Evolutionary conservation across 495 filamentous ascomycete genomes (phyloP).

Genomic region (Penicillium bovifimosum): DNA sequence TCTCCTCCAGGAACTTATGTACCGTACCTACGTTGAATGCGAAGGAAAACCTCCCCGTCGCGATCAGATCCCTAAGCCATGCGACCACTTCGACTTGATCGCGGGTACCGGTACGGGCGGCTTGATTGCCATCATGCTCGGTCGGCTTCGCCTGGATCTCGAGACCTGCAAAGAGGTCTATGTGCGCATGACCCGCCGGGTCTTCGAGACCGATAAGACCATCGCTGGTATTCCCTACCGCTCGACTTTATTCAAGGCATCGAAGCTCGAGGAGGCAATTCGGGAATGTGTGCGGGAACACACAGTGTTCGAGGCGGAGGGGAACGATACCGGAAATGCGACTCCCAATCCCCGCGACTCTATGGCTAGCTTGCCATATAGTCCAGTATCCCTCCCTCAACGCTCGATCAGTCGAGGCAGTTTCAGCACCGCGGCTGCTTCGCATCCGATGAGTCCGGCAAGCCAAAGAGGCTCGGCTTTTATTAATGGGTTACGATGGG

Average conservation of each 20-base stretch:
- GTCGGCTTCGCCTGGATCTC: slow-evolving; percentile 81
- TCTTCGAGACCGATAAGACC: slow-evolving; percentile 98
- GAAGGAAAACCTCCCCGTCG: slow-evolving; percentile 78
- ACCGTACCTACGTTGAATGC: slow-evolving; percentile 77
- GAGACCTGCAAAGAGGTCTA: slow-evolving; percentile 97
- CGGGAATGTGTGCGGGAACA: slow-evolving; percentile 82
- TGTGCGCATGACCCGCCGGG: slow-evolving; percentile 84
- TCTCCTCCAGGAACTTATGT: slow-evolving; percentile 94
- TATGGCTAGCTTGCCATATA: slow-evolving; percentile 35
- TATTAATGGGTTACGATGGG: slow-evolving; percentile 45
- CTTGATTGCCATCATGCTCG: slow-evolving; percentile 93
- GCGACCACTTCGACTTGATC: slow-evolving; percentile 97
- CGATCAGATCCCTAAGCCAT: slow-evolving; percentile 90
- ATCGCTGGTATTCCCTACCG: slow-evolving; percentile 90
- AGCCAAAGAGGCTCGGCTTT: slow-evolving; percentile 35
- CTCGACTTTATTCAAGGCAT: slow-evolving; percentile 93
- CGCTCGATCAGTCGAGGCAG: slow-evolving; percentile 44
- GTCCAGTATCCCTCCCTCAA: slow-evolving; percentile 34
- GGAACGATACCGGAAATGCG: slow-evolving; percentile 52
- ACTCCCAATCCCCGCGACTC: slow-evolving; percentile 28
- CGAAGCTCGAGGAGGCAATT: slow-evolving; percentile 91
- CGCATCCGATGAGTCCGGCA: slow-evolving; percentile 22
- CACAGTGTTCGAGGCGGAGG: slow-evolving; percentile 73
- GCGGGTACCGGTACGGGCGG: slow-evolving; percentile 92
- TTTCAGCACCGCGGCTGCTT: slow-evolving; percentile 32